Conservation (phyloP, 306 rosid genomes). For the Arachis stenosperma region DNA sequence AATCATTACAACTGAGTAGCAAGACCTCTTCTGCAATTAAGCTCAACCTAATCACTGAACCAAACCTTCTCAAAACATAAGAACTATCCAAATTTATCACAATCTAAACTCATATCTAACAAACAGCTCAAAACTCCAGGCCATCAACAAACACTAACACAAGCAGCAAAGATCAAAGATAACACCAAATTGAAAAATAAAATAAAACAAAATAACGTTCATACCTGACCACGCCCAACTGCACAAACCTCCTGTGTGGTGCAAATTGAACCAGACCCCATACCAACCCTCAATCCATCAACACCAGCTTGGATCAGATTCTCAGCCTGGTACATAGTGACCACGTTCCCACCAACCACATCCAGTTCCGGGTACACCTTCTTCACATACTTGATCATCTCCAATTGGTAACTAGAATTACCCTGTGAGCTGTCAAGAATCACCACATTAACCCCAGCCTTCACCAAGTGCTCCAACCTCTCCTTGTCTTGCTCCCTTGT, state of each 20-base stretch:
- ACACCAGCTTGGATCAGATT: slow-evolving; percentile 87
- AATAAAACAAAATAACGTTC: background rate
- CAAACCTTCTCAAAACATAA: background rate
- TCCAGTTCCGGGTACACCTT: slow-evolving; percentile 63
- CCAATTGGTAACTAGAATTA: slow-evolving; percentile 80
- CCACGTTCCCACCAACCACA: slow-evolving; percentile 96
- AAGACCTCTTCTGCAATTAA: too few relatives aligned
- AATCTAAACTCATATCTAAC: slow-evolving; percentile 17
- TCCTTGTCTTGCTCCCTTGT: slow-evolving; percentile 84
- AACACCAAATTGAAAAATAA: background rate
- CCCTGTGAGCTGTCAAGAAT: slow-evolving; percentile 96
- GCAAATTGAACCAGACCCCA: slow-evolving; percentile 98
- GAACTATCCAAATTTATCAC: background rate
- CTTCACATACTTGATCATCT: slow-evolving; percentile 84
- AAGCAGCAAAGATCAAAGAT: background rate
- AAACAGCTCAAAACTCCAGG: background rate
- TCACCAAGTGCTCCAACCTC: slow-evolving; percentile 77
- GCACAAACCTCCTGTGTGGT: slow-evolving; percentile 98
- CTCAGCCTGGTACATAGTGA: slow-evolving; percentile 84
- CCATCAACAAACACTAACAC: background rate
- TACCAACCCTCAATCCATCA: slow-evolving; percentile 90
- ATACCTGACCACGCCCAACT: slow-evolving; percentile 95
- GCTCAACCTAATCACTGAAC: background rate
- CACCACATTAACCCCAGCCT: slow-evolving; percentile 79
- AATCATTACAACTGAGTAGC: background rate